Evolutionary conservation across 2,329 filamentous ascomycete genomes (phyloP).

Genomic region (Claviceps capensis): DNA sequence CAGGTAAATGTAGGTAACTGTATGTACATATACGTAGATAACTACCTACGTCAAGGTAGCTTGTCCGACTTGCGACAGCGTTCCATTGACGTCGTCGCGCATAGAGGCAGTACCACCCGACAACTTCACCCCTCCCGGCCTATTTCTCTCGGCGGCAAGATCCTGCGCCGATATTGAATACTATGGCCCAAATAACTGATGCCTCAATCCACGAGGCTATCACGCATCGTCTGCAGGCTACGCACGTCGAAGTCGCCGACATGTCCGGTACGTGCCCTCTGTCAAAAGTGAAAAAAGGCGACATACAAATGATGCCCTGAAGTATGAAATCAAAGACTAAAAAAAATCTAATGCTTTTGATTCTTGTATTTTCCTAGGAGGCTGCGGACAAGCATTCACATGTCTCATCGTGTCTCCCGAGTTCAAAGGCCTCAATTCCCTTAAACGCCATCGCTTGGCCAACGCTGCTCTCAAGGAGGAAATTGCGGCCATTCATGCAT

Average conservation of each 20-base stretch:
- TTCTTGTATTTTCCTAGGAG: constrained; percentile 25
- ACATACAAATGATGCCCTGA: not conserved
- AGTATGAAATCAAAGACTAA: not conserved
- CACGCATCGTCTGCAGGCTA: constrained; percentile 54
- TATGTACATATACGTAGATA: too few relatives aligned
- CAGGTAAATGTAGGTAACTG: too few relatives aligned
- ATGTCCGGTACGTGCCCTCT: constrained; percentile 57
- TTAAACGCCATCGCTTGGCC: constrained; percentile 76
- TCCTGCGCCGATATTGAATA: not conserved
- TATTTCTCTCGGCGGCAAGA: not conserved
- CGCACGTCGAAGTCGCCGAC: constrained; percentile 78
- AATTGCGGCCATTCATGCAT: constrained; percentile 84
- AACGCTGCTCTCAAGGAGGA: constrained; percentile 74
- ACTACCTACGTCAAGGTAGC: too few relatives aligned
- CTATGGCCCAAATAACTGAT: constrained; percentile 47
- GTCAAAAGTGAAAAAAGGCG: not conserved
- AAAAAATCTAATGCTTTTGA: not conserved
- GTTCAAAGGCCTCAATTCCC: constrained; percentile 58
- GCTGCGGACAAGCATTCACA: constrained; percentile 49
- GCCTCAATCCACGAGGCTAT: constrained; percentile 56
- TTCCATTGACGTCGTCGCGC: not conserved
- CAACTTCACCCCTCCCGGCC: not conserved
- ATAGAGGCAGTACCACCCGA: not conserved
- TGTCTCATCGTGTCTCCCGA: constrained; percentile 48
- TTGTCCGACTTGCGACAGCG: not conserved